Percentiles rank a stretch among this genome's conserved stretches.
Evolutionary conservation across 805 yeast genomes (phyloP).

Genomic region (Yarrowia sp.): DNA sequence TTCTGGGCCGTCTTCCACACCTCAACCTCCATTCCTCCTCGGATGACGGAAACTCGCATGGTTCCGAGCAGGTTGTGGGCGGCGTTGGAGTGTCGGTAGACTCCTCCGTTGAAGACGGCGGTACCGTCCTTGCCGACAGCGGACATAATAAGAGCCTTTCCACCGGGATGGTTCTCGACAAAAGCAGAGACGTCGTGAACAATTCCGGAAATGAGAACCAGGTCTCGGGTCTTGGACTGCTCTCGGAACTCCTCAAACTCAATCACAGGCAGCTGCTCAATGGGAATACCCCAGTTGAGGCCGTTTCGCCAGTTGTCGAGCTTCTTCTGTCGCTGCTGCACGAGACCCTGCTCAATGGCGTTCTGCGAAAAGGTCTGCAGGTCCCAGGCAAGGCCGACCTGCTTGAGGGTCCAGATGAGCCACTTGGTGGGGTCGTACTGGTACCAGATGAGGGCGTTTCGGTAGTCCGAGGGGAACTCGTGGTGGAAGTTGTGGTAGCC

Average conservation of each 20-base stretch:
- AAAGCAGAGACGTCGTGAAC: slow-evolving; percentile 93
- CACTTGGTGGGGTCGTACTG: slow-evolving; percentile 88
- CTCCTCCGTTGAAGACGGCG: slow-evolving; percentile 92
- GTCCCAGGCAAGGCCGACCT: slow-evolving; percentile 58
- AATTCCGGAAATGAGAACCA: slow-evolving; percentile 83
- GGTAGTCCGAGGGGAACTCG: slow-evolving; percentile 88
- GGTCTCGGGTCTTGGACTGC: slow-evolving; percentile 53
- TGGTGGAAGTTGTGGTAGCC: slow-evolving; percentile 93
- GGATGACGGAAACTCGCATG: slow-evolving; percentile 85
- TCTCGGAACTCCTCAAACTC: slow-evolving; percentile 54
- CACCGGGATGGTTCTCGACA: slow-evolving; percentile 93
- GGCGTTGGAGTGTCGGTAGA: slow-evolving; percentile 88
- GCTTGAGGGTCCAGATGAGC: slow-evolving; percentile 53
- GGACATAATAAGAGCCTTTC: slow-evolving; percentile 69
- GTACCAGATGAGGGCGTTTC: slow-evolving; percentile 68
- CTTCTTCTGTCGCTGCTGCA: slow-evolving; percentile 79
- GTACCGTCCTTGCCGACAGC: slow-evolving; percentile 94
- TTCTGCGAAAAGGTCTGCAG: slow-evolving; percentile 56
- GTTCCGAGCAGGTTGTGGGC: slow-evolving; percentile 88
- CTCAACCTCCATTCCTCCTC: slow-evolving; percentile 76
- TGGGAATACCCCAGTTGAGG: slow-evolving; percentile 92
- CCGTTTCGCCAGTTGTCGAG: slow-evolving; percentile 73
- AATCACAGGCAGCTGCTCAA: slow-evolving; percentile 75
- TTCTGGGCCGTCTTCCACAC: slow-evolving; percentile 74
- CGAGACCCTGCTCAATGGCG: slow-evolving; percentile 64